phyloP scores from a whole-genome alignment of 805 yeast genomes.

The Ogataea glucozyma region DNA sequence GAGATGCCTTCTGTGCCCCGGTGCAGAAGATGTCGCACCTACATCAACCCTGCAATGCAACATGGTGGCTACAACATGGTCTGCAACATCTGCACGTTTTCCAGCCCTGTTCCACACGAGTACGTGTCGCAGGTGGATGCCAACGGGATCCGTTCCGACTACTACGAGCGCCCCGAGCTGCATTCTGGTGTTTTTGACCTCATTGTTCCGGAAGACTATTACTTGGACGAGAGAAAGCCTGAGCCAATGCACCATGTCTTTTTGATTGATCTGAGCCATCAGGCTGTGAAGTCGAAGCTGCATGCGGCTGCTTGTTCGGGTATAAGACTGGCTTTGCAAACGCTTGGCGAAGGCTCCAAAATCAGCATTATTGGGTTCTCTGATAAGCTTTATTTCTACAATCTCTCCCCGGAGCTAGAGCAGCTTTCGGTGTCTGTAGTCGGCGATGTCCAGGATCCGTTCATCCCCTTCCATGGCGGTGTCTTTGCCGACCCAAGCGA shows the following conservation, averaged over 20 bases:
- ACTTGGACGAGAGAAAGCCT: slow-evolving; percentile 43
- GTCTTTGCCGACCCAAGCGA: slow-evolving; percentile 78
- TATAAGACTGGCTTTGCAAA: slow-evolving; percentile 53
- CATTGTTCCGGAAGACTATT: slow-evolving; percentile 72
- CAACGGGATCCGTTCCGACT: slow-evolving; percentile 64
- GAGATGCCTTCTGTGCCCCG: slow-evolving; percentile 71
- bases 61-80: slow-evolving; percentile 63
- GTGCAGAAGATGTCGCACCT: slow-evolving; percentile 89
- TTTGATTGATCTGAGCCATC: slow-evolving; percentile 66
- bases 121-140: slow-evolving; percentile 64
- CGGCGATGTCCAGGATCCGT: slow-evolving; percentile 73
- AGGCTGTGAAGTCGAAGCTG: slow-evolving; percentile 58
- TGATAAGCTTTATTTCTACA: slow-evolving; percentile 68
- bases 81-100: slow-evolving; percentile 86
- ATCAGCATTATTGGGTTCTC: slow-evolving; percentile 79
- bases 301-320: slow-evolving; percentile 70
- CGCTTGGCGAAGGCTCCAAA: slow-evolving; percentile 45
- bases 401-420: slow-evolving; percentile 56
- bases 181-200: slow-evolving; percentile 84
- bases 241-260: slow-evolving; percentile 67
- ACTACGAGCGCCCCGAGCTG: slow-evolving; percentile 69
- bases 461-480: slow-evolving; percentile 77
- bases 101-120: slow-evolving; percentile 66
- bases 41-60: slow-evolving; percentile 81
- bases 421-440: slow-evolving; percentile 60